Percentiles rank a stretch among this genome's conserved stretches.
phyloP scores from a whole-genome alignment of 2,329 filamentous ascomycete genomes.

The Cladosporium sp. region DNA sequence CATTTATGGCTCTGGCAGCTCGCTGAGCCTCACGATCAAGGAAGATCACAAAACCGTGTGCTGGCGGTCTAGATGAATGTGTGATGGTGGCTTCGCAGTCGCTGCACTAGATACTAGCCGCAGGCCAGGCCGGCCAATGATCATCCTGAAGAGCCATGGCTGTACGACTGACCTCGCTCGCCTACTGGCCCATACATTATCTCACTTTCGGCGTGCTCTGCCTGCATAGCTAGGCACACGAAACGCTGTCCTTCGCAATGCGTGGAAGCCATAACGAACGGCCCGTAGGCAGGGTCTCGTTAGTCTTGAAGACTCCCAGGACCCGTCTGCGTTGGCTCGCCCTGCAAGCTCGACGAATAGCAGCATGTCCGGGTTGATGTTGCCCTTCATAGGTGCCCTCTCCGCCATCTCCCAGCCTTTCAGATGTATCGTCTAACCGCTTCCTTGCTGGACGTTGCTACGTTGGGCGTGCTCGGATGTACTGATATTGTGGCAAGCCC shows the following conservation, averaged over 20 bases:
- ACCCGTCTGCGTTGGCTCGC: no score
- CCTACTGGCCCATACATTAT: slow-evolving; percentile 22
- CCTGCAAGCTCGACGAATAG: no score
- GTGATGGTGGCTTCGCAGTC: slow-evolving; percentile 13
- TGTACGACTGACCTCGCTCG: slow-evolving; percentile 21
- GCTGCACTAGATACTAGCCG: slow-evolving; percentile 19
- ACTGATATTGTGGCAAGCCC: slow-evolving; percentile 19
- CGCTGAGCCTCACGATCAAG: slow-evolving; percentile 10
- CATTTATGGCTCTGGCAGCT: slow-evolving; percentile 11
- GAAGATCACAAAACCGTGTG: background rate
- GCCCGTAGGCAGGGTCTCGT: no score
- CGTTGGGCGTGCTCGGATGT: background rate
- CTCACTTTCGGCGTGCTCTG: slow-evolving; percentile 21
- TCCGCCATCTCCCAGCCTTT: no score
- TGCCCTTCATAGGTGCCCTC: no score
- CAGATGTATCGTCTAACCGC: no score
- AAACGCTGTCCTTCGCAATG: slow-evolving; percentile 26
- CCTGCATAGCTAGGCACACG: slow-evolving; percentile 27
- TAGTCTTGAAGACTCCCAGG: no score
- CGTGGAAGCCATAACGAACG: slow-evolving; percentile 31
- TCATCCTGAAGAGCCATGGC: slow-evolving; percentile 13
- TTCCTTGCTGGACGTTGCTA: no score
- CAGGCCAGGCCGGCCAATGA: slow-evolving; percentile 14
- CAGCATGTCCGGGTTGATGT: no score
- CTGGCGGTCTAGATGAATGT: slow-evolving; percentile 19